A percentile compares a stretch with the other conserved stretches of the same genome.
phyloP scores from a whole-genome alignment of 1,284 basidiomycete species.

The Thelephora terrestris region DNA sequence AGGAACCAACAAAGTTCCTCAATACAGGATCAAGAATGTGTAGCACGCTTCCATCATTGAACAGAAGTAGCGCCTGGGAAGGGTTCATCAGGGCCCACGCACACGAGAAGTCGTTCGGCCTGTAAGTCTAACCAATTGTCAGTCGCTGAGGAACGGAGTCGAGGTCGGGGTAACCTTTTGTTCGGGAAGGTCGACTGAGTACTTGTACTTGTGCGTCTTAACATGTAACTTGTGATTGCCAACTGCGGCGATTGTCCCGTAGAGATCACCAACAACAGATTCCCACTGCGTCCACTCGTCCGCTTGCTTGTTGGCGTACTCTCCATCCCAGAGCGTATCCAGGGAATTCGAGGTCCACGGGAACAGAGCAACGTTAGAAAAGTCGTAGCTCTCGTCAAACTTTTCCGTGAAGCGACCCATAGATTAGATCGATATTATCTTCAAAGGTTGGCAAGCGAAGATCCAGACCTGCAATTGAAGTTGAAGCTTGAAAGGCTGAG shows the following conservation, averaged over 20 bases:
- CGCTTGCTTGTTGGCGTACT: slow-evolving; percentile 21
- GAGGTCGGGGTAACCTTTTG: neutral
- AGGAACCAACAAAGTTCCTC: slow-evolving; percentile 30
- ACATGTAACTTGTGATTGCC: slow-evolving; percentile 26
- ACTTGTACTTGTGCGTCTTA: neutral
- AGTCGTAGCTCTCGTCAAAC: slow-evolving; percentile 1
- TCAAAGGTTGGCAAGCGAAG: no score
- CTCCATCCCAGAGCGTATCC: slow-evolving; percentile 36
- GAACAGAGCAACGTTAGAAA: slow-evolving; percentile 33
- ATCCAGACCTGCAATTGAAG: slow-evolving; percentile 3
- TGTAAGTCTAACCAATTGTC: slow-evolving; percentile 1
- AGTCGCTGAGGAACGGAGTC: neutral
- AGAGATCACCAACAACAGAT: slow-evolving; percentile 31
- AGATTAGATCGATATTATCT: neutral
- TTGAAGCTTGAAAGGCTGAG: slow-evolving; percentile 29
- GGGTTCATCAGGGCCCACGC: slow-evolving; percentile 47
- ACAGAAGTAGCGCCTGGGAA: slow-evolving; percentile 44
- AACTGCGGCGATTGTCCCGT: slow-evolving; percentile 35
- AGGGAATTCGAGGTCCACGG: slow-evolving; percentile 45
- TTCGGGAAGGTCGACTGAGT: neutral
- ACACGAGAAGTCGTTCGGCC: slow-evolving; percentile 13
- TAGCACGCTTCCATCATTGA: slow-evolving; percentile 39
- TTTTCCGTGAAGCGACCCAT: neutral
- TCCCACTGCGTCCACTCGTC: slow-evolving; percentile 31
- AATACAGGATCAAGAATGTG: slow-evolving; percentile 39